These are phyloP conservation scores for Termitomyces sp. DNA, from an alignment of 768 basidiomycete genomes.

Conservation along the genomic window DNA sequence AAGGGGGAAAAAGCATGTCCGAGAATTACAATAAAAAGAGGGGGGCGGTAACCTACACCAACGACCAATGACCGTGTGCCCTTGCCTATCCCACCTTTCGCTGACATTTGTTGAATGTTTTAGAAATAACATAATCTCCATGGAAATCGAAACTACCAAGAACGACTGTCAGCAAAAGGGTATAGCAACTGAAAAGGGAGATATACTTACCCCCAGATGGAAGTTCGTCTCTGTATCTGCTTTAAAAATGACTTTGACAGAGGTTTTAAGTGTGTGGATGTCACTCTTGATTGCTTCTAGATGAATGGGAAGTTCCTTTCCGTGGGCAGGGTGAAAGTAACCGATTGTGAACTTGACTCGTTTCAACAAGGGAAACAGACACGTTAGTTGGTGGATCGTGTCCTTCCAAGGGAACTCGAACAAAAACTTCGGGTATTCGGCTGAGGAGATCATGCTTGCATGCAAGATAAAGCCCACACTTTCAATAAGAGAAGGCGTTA, in stretches of 20 bases:
- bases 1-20: no score
- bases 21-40: no score
- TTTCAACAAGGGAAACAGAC: background rate
- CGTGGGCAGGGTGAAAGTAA: background rate
- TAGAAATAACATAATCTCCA: background rate
- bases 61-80: background rate
- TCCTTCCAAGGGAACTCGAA: background rate
- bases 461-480: background rate
- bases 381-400: background rate
- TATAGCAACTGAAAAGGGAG: background rate
- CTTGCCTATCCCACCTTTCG: background rate
- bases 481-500: background rate
- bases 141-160: background rate
- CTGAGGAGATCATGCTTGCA: no score
- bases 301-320: background rate
- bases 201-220: background rate
- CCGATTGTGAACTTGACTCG: background rate
- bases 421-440: background rate
- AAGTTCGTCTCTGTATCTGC: background rate
- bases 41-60: no score
- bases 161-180: background rate
- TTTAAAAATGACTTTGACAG: background rate
- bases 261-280: background rate
- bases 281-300: background rate
- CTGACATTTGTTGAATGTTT: background rate